Evolutionary conservation across 1,284 basidiomycete genomes (phyloP).

Genomic region (Ceratobasidium sp.): DNA sequence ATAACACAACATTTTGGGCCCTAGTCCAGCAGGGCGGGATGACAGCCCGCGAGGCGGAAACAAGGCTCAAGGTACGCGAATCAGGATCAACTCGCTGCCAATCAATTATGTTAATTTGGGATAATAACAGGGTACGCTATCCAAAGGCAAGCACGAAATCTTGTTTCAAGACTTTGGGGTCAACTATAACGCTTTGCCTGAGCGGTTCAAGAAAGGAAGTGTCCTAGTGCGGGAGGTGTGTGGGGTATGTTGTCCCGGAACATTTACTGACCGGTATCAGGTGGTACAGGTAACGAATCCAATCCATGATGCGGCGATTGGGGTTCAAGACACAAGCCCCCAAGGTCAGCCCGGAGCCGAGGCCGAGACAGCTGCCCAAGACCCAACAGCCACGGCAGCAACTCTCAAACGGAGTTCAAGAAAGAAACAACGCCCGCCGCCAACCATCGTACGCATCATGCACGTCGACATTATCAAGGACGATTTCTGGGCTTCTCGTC

Average conservation of each 20-base stretch:
- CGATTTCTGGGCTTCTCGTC: conserved; percentile 75
- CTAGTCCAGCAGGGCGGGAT: conserved; percentile 84
- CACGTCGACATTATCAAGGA: conserved; percentile 89
- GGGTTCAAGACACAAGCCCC: neutral
- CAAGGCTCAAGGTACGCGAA: conserved; percentile 73
- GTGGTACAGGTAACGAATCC: neutral
- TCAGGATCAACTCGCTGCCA: neutral
- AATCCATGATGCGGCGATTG: conserved; percentile 6
- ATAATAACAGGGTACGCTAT: conserved; percentile 80
- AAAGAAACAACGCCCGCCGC: conserved; percentile 56
- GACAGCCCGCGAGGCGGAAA: conserved; percentile 85
- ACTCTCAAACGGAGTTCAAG: conserved; percentile 47
- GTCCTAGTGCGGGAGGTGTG: conserved; percentile 77
- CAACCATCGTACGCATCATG: conserved; percentile 65
- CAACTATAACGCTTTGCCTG: conserved; percentile 87
- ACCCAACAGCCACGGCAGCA: neutral
- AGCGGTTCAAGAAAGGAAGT: conserved; percentile 88
- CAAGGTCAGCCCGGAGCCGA: neutral
- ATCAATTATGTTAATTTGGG: conserved; percentile 13
- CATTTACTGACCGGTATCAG: neutral
- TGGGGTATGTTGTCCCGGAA: conserved; percentile 8
- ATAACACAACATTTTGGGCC: conserved; percentile 98
- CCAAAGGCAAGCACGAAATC: conserved; percentile 92
- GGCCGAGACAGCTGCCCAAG: neutral
- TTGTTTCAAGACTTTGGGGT: conserved; percentile 84